A percentile compares a stretch with the other conserved stretches of the same genome.
Evolutionary conservation across 225 moss, liverwort and hornwort genomes (phyloP).

Genomic region (Pseudoscleropodium purum): DNA sequence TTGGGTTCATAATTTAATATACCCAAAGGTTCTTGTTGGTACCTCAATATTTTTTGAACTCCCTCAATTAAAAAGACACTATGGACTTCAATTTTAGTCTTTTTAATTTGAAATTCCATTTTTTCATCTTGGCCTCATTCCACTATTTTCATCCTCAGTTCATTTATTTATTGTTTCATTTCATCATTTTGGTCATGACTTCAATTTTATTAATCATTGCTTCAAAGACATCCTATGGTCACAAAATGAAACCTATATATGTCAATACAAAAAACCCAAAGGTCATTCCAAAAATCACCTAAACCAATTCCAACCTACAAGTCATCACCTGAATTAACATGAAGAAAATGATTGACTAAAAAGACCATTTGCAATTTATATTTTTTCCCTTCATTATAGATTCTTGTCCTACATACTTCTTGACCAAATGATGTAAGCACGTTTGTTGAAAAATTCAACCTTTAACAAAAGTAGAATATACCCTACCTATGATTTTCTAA

Average conservation of each 20-base stretch:
- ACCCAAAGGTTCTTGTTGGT: background rate
- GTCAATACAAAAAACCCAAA: accelerated
- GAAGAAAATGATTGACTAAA: background rate
- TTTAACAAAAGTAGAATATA: background rate
- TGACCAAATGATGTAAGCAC: background rate
- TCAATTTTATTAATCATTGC: background rate
- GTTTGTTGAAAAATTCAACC: background rate
- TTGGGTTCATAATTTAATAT: background rate
- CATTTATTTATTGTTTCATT: background rate
- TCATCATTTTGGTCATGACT: background rate
- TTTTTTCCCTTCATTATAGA: background rate
- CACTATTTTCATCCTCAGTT: too few relatives aligned
- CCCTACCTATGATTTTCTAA: background rate
- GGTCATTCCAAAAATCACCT: background rate
- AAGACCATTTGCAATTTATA: background rate
- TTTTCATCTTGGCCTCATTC: background rate
- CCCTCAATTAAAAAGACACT: background rate
- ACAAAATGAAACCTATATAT: background rate
- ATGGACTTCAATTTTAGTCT: background rate
- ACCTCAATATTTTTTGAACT: background rate
- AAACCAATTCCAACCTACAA: background rate
- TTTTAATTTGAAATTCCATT: background rate
- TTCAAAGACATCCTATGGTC: background rate
- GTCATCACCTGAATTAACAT: background rate
- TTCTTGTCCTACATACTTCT: background rate